phyloP scores from a whole-genome alignment of 768 basidiomycete genomes.

The Cantharellus cinnabarinus region DNA sequence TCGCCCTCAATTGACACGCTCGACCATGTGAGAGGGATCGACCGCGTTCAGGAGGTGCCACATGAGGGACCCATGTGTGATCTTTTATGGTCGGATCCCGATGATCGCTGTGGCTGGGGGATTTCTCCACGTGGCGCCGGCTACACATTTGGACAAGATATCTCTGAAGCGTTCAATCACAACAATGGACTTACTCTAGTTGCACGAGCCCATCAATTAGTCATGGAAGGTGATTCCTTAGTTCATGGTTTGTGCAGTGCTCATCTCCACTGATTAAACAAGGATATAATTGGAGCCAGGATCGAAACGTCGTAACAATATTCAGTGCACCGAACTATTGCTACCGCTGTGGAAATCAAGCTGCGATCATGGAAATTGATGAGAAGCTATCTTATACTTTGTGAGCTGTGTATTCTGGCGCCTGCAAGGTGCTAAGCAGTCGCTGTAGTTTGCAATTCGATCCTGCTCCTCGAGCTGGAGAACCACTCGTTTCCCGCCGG shows the following conservation, averaged over 20 bases:
- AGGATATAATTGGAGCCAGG: conserved; percentile 97
- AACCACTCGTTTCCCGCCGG: conserved; percentile 89
- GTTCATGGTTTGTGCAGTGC: background rate
- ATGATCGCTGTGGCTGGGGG: conserved; percentile 98
- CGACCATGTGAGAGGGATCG: conserved; percentile 96
- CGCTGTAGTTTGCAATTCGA: conserved; percentile 86
- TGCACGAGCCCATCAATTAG: conserved; percentile 82
- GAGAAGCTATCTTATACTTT: conserved; percentile 91
- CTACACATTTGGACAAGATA: conserved; percentile 98
- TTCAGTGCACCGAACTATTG: conserved; percentile 99
- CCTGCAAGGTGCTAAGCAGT: background rate
- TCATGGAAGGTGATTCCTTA: conserved; percentile 64
- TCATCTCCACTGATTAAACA: background rate
- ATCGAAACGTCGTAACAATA: conserved; percentile 97
- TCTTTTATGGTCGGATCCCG: conserved; percentile 96
- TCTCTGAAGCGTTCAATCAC: conserved; percentile 97
- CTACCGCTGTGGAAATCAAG: conserved; percentile 98
- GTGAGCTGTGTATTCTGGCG: conserved; percentile 24
- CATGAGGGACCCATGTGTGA: conserved; percentile 99
- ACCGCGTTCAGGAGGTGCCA: conserved; percentile 97
- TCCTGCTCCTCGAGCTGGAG: conserved; percentile 94
- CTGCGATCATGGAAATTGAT: conserved; percentile 99
- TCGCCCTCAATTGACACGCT: conserved; percentile 99
- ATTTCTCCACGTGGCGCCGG: conserved; percentile 97
- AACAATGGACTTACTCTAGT: conserved; percentile 95